These are phyloP conservation scores for Blastocystis sp. DNA, from an alignment of 352 stramenopile genomes.

Conservation along the genomic window DNA sequence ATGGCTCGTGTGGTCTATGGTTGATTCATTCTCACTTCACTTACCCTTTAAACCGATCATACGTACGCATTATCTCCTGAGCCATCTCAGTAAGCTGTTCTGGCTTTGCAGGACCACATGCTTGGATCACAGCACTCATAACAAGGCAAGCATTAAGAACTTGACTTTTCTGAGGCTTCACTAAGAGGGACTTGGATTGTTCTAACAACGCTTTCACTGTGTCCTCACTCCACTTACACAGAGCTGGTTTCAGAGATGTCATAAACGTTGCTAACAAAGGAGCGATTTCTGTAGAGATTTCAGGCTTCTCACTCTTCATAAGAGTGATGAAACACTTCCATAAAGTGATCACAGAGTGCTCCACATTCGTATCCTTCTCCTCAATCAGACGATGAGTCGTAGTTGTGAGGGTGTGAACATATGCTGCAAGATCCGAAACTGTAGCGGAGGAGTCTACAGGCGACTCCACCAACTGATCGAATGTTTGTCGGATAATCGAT, in stretches of 20 bases:
- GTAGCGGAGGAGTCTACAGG: not conserved
- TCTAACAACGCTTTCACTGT: not conserved
- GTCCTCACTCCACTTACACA: not conserved
- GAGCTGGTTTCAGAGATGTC: not conserved
- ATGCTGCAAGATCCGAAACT: not conserved
- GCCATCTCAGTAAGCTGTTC: not conserved
- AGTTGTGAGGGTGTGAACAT: not conserved
- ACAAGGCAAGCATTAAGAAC: not conserved
- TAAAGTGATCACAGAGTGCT: not conserved
- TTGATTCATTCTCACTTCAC: not conserved
- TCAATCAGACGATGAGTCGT: not conserved
- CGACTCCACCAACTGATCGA: not conserved
- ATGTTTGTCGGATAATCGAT: not conserved
- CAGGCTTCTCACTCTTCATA: not conserved
- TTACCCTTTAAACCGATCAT: not conserved
- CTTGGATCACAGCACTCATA: not conserved
- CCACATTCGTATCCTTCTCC: not conserved
- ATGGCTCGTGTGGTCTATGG: not conserved
- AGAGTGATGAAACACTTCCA: not conserved
- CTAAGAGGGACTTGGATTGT: not conserved
- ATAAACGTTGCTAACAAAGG: not conserved
- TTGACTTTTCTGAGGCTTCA: not conserved
- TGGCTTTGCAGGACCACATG: not conserved
- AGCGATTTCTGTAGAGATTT: not conserved
- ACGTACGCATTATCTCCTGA: not conserved